phyloP scores from a whole-genome alignment of 768 basidiomycete genomes.

The Agaricus subrufescens region DNA sequence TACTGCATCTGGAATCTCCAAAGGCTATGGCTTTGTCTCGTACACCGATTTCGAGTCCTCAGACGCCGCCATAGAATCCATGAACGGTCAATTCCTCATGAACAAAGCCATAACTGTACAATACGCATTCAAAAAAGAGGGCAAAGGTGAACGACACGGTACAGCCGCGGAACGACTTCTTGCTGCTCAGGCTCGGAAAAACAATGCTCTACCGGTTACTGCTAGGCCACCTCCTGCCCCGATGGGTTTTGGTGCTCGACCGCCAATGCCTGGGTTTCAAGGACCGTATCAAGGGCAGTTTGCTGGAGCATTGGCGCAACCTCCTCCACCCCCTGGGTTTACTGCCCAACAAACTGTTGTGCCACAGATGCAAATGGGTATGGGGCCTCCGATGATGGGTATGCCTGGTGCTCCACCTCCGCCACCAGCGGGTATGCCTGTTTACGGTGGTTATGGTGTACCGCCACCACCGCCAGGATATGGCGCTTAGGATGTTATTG shows the following conservation, averaged over 20 bases:
- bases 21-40: slow-evolving; percentile 96
- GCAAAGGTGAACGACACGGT: slow-evolving; percentile 96
- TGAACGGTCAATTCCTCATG: slow-evolving; percentile 98
- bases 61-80: slow-evolving; percentile 92
- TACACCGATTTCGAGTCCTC: slow-evolving; percentile 98
- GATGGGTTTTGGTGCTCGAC: slow-evolving; percentile 64
- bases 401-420: slow-evolving; percentile 23
- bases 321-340: slow-evolving; percentile 79
- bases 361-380: slow-evolving; percentile 43
- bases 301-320: slow-evolving; percentile 80
- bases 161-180: slow-evolving; percentile 95
- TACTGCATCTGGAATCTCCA: slow-evolving; percentile 76
- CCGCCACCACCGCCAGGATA: slow-evolving; percentile 70
- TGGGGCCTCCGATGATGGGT: slow-evolving; percentile 27
- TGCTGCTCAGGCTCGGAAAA: slow-evolving; percentile 92
- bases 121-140: slow-evolving; percentile 99
- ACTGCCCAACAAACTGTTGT: slow-evolving; percentile 67
- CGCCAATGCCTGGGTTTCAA: slow-evolving; percentile 66
- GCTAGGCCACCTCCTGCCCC: slow-evolving; percentile 73
- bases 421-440: slow-evolving; percentile 26
- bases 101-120: slow-evolving; percentile 97
- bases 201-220: slow-evolving; percentile 81
- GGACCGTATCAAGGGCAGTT: slow-evolving; percentile 90
- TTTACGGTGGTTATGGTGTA: slow-evolving; percentile 22
- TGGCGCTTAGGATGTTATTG: slow-evolving; percentile 17